Base-by-base conservation (phyloP, 2,329 filamentous ascomycete genomes). In the Alternaria viburni region DNA sequence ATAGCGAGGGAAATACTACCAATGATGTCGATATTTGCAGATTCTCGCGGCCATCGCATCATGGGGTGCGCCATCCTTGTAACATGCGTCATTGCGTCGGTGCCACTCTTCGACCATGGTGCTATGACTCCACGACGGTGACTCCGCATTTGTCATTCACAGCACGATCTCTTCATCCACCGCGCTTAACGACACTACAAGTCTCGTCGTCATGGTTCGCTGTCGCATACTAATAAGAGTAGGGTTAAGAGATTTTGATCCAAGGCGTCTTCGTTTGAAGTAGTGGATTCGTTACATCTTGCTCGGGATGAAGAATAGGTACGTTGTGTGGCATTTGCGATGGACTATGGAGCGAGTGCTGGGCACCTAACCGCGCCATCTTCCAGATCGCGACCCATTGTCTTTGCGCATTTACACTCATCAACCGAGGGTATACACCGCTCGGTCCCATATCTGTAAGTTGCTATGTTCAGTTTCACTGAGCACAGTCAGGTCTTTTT, bases 401-500 rank as follows among this genome's bases (percentile, higher is more conserved):
- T 36, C 32, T 36, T 36, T 36, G 6, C 32, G 32, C 32, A 36
- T 36, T 9, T n/a, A 36, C 32, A 9, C 32, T 36, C 13, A 1
- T 36, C 30, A 6, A 3, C 12, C 1, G 30, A 36, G 30, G 1
- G 30, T 36, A 36, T 36, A 36, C 30, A 36, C n/a, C n/a, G n/a
- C n/a, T n/a, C n/a, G n/a, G n/a, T n/a, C n/a, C n/a, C n/a, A n/a
- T n/a, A n/a, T n/a, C n/a, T n/a, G n/a, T n/a, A n/a, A n/a, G n/a
- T n/a, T n/a, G n/a, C n/a, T n/a, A n/a, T n/a, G n/a, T n/a, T n/a
- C n/a, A 41, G 36, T 41, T 41, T 41, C 36, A 41, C 36, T 17
- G n/a, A 41, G 4, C 4, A 41, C 4, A 3, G 15, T 5, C n/a
- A 41, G 36, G n/a, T 41, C 8, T 0, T 5, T 0, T 0, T 17